These are phyloP conservation scores for Pleurotus eryngii DNA, from an alignment of 768 basidiomycete species.

Conservation along the genomic window DNA sequence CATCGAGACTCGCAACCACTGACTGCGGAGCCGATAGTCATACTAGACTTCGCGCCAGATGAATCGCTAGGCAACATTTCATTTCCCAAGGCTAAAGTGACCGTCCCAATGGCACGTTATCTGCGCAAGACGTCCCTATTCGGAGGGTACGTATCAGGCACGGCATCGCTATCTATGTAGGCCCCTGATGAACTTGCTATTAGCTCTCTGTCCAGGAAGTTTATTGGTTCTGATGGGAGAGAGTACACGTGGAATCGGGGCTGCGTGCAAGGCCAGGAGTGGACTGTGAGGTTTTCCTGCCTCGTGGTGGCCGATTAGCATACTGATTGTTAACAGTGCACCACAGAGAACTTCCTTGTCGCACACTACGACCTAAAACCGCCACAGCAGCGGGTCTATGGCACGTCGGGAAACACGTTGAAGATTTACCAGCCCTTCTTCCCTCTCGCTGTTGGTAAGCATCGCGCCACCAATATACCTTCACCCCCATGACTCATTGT, in stretches of 20 bases:
- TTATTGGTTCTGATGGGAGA: conserved; percentile 61
- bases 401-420: conserved; percentile 47
- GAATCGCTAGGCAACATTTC: conserved; percentile 59
- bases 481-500: background rate
- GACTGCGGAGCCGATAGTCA: conserved; percentile 48
- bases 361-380: conserved; percentile 26
- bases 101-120: conserved; percentile 62
- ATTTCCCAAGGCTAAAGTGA: conserved; percentile 39
- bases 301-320: conserved; percentile 2
- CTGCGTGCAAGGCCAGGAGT: conserved; percentile 58
- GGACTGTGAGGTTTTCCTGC: conserved; percentile 56
- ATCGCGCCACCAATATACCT: conserved; percentile 17
- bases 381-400: conserved; percentile 37
- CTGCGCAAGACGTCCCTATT: conserved; percentile 63
- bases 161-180: conserved; percentile 7
- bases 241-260: conserved; percentile 70
- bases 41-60: conserved; percentile 58
- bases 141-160: conserved; percentile 48
- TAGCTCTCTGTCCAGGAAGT: conserved; percentile 69
- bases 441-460: conserved; percentile 34
- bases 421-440: conserved; percentile 43
- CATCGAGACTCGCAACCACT: conserved; percentile 53
- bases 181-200: background rate
- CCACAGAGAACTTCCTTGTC: conserved; percentile 36
- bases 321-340: conserved; percentile 39